Evolutionary conservation across 2,329 filamentous ascomycete species (phyloP).

Genomic region (Sarocladium strictum): DNA sequence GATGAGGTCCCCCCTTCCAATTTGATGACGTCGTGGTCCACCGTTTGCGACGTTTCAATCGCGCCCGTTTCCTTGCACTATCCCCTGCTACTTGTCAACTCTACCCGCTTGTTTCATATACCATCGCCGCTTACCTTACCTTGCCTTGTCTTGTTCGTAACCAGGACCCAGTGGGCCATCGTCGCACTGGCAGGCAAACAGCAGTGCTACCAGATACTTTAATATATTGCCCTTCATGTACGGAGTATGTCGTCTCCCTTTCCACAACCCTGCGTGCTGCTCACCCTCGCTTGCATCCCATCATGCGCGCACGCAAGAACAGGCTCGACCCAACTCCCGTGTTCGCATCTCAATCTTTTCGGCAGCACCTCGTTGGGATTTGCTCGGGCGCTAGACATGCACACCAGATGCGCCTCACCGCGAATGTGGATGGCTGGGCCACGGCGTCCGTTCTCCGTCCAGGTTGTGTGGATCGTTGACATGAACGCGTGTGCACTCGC

Average conservation of each 20-base stretch:
- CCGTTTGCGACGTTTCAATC: not conserved
- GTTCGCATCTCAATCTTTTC: not conserved
- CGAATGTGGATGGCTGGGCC: slow-evolving; percentile 5
- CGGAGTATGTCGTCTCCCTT: no score
- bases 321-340: not conserved
- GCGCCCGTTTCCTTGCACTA: not conserved
- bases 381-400: not conserved
- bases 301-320: not conserved
- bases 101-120: not conserved
- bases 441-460: not conserved
- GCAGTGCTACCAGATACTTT: no score
- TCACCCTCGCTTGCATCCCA: no score
- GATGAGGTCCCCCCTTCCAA: not conserved
- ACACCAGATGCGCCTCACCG: not conserved
- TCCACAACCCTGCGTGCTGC: no score
- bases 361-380: not conserved
- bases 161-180: no score
- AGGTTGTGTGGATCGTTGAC: not conserved
- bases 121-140: not conserved
- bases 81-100: not conserved
- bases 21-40: slow-evolving; percentile 9
- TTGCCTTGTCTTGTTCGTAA: no score
- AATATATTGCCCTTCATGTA: no score
- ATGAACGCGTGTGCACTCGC: not conserved
- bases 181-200: no score